Percentiles rank a stretch among this genome's conserved stretches.
phyloP scores from a whole-genome alignment of 2,329 filamentous ascomycete species.

The Sporothrix dimorphospora region DNA sequence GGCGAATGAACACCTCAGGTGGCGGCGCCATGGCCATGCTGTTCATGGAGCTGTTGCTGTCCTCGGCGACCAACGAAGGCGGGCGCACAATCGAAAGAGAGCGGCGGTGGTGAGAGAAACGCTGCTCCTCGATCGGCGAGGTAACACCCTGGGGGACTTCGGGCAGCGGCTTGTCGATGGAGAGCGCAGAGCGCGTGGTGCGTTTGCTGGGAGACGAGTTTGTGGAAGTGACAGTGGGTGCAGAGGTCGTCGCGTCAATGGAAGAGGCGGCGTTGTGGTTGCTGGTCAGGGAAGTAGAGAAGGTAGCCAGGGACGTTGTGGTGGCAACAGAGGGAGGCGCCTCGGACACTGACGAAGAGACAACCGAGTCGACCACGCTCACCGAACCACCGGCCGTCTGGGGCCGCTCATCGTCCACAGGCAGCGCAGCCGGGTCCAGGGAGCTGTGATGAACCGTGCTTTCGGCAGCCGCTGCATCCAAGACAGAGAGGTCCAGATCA shows the following conservation, averaged over 20 bases:
- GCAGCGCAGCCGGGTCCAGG: constrained; percentile 40
- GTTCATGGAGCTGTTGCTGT: constrained; percentile 43
- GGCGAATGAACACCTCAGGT: constrained; percentile 53
- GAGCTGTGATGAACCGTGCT: constrained; percentile 35
- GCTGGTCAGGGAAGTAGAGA: constrained; percentile 4
- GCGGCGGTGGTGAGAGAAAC: constrained; percentile 33
- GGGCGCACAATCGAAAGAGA: constrained; percentile 49
- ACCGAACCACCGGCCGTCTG: constrained; percentile 38
- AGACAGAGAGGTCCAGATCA: constrained; percentile 61
- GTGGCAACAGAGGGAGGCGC: constrained; percentile 10
- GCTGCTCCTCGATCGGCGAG: constrained; percentile 42
- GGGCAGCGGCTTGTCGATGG: constrained; percentile 70
- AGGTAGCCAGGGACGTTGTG: constrained; percentile 16
- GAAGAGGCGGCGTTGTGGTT: constrained; percentile 17
- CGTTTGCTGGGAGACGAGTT: constrained; percentile 28
- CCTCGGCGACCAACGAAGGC: constrained; percentile 47
- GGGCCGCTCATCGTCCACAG: constrained; percentile 26
- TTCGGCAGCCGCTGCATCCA: constrained; percentile 49
- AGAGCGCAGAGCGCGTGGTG: constrained; percentile 45
- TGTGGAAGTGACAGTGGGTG: constrained; percentile 41
- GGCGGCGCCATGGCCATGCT: constrained; percentile 45
- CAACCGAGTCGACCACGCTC: constrained; percentile 39
- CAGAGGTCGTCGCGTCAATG: background rate
- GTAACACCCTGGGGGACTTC: constrained; percentile 62
- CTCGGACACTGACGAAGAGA: constrained; percentile 41